A percentile compares a stretch with the other conserved stretches of the same genome.
phyloP scores from a whole-genome alignment of 2,329 filamentous ascomycete genomes.

The Hirsutella minnesotensis region DNA sequence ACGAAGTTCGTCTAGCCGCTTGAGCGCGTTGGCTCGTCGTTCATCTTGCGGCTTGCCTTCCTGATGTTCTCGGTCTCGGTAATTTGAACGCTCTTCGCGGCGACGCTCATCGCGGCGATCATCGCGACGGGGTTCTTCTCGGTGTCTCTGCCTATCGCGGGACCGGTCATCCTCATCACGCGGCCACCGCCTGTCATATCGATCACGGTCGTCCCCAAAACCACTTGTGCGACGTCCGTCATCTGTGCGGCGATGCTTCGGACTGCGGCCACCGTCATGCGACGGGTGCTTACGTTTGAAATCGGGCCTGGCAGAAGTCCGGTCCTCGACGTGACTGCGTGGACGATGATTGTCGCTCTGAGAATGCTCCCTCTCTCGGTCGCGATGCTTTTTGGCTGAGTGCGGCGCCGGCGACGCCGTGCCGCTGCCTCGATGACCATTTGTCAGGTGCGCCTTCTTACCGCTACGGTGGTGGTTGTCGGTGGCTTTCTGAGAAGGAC shows the following conservation, averaged over 20 bases:
- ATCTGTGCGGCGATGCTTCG: constrained; percentile 30
- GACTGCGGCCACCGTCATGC: constrained; percentile 29
- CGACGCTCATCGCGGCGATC: constrained; percentile 11
- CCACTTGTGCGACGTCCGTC: constrained; percentile 26
- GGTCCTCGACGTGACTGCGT: constrained; percentile 38
- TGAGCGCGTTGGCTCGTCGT: constrained; percentile 27
- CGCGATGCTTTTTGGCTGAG: constrained; percentile 29
- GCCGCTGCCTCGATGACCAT: constrained; percentile 50
- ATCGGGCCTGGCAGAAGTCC: constrained; percentile 38
- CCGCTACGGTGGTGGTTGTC: constrained; percentile 94
- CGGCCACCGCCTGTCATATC: constrained; percentile 15
- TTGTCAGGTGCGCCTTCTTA: constrained; percentile 55
- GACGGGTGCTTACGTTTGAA: constrained; percentile 49
- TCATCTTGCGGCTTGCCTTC: constrained; percentile 24
- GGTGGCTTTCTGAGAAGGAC: constrained; percentile 63
- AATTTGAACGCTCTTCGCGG: constrained; percentile 10
- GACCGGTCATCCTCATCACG: constrained; percentile 13
- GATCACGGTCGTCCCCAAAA: constrained; percentile 24
- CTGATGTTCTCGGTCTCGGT: constrained; percentile 11
- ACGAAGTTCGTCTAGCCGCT: constrained; percentile 29
- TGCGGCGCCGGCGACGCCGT: constrained; percentile 62
- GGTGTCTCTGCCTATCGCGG: constrained; percentile 22
- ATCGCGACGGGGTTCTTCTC: constrained; percentile 14
- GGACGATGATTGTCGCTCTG: constrained; percentile 37
- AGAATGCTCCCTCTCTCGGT: constrained; percentile 33